Base-by-base conservation (phyloP, 129 eudicot genomes). In the Arctium minus region DNA sequence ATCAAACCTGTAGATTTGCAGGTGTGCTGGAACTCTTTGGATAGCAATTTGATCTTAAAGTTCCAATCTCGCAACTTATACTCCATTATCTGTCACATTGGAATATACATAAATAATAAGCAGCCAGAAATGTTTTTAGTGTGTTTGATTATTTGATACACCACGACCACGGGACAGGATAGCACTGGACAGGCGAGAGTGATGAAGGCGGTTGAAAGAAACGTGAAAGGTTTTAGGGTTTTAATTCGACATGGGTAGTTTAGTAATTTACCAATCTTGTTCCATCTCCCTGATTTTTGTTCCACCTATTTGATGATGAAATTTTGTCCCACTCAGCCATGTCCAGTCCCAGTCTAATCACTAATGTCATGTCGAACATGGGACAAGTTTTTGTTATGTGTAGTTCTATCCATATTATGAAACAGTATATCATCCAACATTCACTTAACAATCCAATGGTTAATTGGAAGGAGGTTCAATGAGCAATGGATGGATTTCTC, bases 1-100 rank as follows among this genome's bases (percentile, higher is more conserved):
- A 96, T 96, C 31, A 96, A 75, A 74, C 98, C 98, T 1, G 99
- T 96, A 77, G 98, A 96, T 90, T 91, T 89, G 91, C 98, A 96
- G 11, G 94, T 96, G 81, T 96, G 99, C 44, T 96, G 99, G 74
- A 84, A 87, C 88, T 96, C 98, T 83, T 91, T 93, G 15, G 99
- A 80, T 10, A 96, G 91, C 22, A 89, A 78, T 81, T 90, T 89
- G 76, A 96, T 96, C 86, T 96, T 93, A 86, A 93, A 93, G 84
- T 50, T 46, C 84, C 88, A 85, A 82, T 90, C 97, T 68, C 71
- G 77, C n/a, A 91, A 65, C 29, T 79, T 83, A 11, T 88, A 81
- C 73, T 90, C 95, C 18, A 75, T 79, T 75, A 89, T 84, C 99
- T 96, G 81, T 73, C 35, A 30, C 48, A 70, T 82, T 44, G 50